Evolutionary conservation across 1,284 basidiomycete species (phyloP).

Genomic region (Cutaneotrichosporon dermatis): DNA sequence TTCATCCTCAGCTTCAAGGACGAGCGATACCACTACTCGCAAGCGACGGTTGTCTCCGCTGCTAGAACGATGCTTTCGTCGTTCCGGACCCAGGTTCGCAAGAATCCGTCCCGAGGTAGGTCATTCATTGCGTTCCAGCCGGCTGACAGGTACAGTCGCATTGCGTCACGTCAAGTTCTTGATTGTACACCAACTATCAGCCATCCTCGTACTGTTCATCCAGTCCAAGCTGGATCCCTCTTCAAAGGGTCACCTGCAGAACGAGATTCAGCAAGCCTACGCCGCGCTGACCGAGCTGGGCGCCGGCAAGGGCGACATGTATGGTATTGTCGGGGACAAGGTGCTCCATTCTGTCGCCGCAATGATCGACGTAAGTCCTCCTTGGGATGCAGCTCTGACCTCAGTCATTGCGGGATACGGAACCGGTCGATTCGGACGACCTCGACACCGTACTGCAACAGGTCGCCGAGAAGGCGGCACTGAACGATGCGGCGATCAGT

Average conservation of each 20-base stretch:
- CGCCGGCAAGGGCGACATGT: neutral
- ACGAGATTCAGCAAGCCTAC: neutral
- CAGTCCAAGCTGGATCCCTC: neutral
- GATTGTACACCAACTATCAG: neutral
- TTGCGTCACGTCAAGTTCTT: neutral
- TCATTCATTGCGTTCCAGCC: neutral
- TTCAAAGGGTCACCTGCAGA: neutral
- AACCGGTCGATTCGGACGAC: neutral
- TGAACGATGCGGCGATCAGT: neutral
- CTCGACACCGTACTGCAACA: neutral
- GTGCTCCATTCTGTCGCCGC: neutral
- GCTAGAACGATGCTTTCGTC: neutral
- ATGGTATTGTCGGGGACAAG: neutral
- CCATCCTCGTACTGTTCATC: slow-evolving; percentile 1
- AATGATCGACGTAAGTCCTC: neutral
- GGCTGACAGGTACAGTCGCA: neutral
- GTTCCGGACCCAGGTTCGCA: neutral
- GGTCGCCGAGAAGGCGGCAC: neutral
- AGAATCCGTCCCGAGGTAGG: neutral
- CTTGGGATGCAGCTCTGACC: neutral
- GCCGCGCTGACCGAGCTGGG: neutral
- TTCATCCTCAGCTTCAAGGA: neutral
- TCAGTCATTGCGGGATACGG: neutral
- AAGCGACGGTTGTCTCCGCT: neutral
- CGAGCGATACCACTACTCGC: neutral